Base-by-base conservation (phyloP, 2,329 filamentous ascomycete species). In the Monilinia aucupariae region DNA sequence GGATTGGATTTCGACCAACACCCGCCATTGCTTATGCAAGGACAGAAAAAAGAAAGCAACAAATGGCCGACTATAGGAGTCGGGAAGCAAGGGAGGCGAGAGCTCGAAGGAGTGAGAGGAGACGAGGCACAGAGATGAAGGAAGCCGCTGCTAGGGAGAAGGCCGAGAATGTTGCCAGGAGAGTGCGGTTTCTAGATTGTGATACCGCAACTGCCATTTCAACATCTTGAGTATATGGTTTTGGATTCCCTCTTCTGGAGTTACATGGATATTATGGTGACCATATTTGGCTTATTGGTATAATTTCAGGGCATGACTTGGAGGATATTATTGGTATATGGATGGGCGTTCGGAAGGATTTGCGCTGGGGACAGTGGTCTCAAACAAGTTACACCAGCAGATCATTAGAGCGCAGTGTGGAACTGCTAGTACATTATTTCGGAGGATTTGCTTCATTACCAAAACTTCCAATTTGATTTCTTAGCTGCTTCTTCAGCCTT, bases 1-100 rank as follows among this genome's bases (percentile, higher is more conserved):
- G 85, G 6, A 84, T 88, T 64, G 85, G 85, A 0, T 88, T 88
- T 75, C 84, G 80, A 68, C 85, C 85, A 2, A 87, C 84, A 0
- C 78, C 85, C 7, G 84, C 83, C 25, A 77, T 86, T 51, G 85
- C 84, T 8, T 80, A 84, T 63, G 80, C 81, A 5, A 79, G 85
- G 22, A 76, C 80, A 2, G 78, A 82, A 73, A 84, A 82, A 70
- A 78, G 85, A 48, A 79, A 78, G 63, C 81, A 84, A 72, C 85
- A 88, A 73, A 79, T 88, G 69, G 80, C 80, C 12, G 85, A 85
- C 52, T 88, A 87, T 71, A 80, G 77, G 67, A 84, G 80, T 68
- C 78, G 85, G 27, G 84, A 87, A 69, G 85, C 85, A 4, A 78
- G 84, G 53, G 81, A 88, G 63, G 85, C 85, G 4, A 77, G 85